Evolutionary conservation across 2,329 filamentous ascomycete genomes (phyloP).

Genomic region (Aspergillus floridensis): DNA sequence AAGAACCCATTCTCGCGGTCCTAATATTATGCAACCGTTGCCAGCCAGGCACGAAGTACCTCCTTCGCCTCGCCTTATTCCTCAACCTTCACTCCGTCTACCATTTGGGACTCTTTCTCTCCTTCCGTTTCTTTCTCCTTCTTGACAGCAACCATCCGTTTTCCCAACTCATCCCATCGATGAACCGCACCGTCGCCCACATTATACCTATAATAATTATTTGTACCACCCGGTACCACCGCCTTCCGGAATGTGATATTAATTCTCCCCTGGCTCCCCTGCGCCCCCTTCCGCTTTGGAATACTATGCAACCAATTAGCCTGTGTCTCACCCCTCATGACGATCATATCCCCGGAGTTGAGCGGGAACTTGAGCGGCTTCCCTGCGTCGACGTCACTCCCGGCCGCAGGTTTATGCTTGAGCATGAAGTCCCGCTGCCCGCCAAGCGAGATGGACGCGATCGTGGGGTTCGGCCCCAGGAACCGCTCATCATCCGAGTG

Average conservation of each 20-base stretch:
- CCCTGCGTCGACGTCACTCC: conserved; percentile 30
- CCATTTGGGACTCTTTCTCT: neutral
- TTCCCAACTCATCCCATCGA: conserved; percentile 59
- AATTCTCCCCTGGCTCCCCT: conserved; percentile 63
- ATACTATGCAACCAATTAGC: conserved; percentile 74
- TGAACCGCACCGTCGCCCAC: conserved; percentile 68
- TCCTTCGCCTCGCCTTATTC: neutral
- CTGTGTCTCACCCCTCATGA: conserved; percentile 76
- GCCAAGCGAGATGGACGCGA: conserved; percentile 72
- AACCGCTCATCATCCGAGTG: conserved; percentile 81
- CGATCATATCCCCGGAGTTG: conserved; percentile 70
- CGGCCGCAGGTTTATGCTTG: conserved; percentile 67
- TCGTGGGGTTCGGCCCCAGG: conserved; percentile 65
- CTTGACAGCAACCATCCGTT: conserved; percentile 20
- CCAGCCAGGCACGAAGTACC: neutral
- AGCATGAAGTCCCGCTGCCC: conserved; percentile 72
- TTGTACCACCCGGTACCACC: conserved; percentile 68
- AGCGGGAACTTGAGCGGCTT: conserved; percentile 54
- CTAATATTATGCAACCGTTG: neutral
- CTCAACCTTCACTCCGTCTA: neutral
- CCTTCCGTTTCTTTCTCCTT: neutral
- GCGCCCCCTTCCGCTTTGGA: conserved; percentile 67
- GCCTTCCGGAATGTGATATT: conserved; percentile 78
- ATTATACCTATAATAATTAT: conserved; percentile 84
- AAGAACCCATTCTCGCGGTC: conserved; percentile 7